Evolutionary conservation across 345 rosid genomes (phyloP), one percentile per base, ranked within the genome.

Genomic region (Acer saccharum): DNA sequence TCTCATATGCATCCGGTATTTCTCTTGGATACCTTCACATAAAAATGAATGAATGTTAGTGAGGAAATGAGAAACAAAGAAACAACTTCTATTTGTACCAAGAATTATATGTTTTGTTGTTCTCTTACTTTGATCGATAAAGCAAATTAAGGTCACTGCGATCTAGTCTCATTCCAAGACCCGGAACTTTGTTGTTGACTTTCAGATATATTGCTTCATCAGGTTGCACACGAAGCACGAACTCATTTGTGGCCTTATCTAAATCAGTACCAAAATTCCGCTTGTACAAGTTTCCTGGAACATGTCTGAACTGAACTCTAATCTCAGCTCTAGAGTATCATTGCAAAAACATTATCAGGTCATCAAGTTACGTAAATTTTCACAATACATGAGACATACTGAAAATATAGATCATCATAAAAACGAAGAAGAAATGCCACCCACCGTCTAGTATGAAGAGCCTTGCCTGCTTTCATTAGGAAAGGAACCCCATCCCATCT

Each of bases 401-500:
- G 58, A 72, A 68, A 43, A 39, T 43, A 65, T 41, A 52, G 41
- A 61, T 25, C 12, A 21, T 35, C 12, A 69, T 13, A 6, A 14
- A n/a, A 69, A 68, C 7, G 25, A 63, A 17, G 35, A 25, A 76
- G n/a, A 64, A 32, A 52, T 10, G 60, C 21, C 35, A 52, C 75
- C 8, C 76, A 92, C 94, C 92, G 81, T 86, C 77, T 90, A 0
- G 93, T 92, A 78, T 93, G 92, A 18, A 93, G 94, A 80, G 97
- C 98, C 84, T 95, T 95, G 60, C 96, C 98, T 0, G 98, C 97
- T 88, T 92, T 95, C 98, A 92, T 92, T 48, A 93, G 88, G 80
- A 95, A 95, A 52, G 98, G 96, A 68, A 95, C 99, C 20, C 98
- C 98, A 48, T 95, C 99, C 99, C 99, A 95, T 78, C 99, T 81